phyloP scores from a whole-genome alignment of 2,329 filamentous ascomycete genomes.

The Colletotrichum costaricense region DNA sequence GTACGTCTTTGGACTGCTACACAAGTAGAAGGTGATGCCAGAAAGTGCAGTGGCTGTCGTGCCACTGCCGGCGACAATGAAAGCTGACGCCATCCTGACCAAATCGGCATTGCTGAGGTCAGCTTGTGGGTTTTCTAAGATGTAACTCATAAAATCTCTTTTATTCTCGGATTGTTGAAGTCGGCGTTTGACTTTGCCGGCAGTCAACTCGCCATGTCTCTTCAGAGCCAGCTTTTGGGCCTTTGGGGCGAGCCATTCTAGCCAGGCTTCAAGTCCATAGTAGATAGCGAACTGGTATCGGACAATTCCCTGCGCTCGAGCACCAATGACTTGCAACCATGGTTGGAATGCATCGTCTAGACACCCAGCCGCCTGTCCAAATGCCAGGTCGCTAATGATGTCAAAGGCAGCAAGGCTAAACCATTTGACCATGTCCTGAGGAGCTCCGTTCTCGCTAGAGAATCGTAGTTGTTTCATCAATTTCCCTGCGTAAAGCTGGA shows the following conservation, averaged over 20 bases:
- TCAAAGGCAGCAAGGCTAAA: conserved; percentile 53
- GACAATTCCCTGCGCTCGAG: conserved; percentile 16
- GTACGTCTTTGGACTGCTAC: conserved; percentile 43
- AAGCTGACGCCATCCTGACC: conserved; percentile 25
- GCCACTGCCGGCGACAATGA: conserved; percentile 53
- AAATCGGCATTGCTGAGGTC: conserved; percentile 21
- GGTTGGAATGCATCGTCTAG: conserved; percentile 41
- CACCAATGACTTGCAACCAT: conserved; percentile 27
- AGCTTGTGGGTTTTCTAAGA: conserved; percentile 10
- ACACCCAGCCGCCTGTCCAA: conserved; percentile 56
- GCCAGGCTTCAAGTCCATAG: conserved; percentile 15
- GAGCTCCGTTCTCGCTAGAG: conserved; percentile 8
- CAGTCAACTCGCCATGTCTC: conserved; percentile 19
- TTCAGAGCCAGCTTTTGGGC: conserved; percentile 16
- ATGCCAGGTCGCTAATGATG: conserved; percentile 58
- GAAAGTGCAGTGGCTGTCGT: conserved; percentile 57
- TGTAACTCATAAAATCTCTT: conserved; percentile 26
- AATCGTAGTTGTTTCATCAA: conserved; percentile 17
- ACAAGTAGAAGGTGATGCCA: conserved; percentile 54
- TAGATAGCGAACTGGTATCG: conserved; percentile 24
- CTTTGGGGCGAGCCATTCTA: conserved; percentile 21
- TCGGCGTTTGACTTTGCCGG: conserved; percentile 20
- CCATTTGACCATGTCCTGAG: conserved; percentile 45
- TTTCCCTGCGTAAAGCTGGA: conserved; percentile 24
- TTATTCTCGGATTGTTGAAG: conserved; percentile 14